Evolutionary conservation across 805 yeast species (phyloP), one percentile per base, ranked within the genome.

Genomic region (Wickerhamiella nectarea): DNA sequence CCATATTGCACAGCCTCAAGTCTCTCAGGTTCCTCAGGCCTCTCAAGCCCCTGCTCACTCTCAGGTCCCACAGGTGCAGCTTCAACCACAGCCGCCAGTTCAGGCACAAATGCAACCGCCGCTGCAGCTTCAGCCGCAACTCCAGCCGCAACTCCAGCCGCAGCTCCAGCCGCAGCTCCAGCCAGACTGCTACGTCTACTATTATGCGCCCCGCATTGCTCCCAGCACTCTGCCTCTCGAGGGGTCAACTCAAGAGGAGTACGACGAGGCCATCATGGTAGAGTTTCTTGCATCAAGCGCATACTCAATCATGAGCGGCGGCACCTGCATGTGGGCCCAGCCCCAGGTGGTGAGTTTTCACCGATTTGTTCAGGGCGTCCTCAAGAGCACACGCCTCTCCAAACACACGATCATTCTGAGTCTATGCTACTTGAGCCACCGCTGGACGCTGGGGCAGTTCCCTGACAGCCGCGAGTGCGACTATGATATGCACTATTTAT

Each of bases 361-460:
- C 52, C 34, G 67, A 47, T 75, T 75, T 50, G 66, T 84, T 15
- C 69, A 71, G 44, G 72, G 79, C 34, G 87, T 89, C 2, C 66
- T 89, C 48, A 71, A 78, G 45, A 93, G 95, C 10, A 91, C 96
- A 3, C 75, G 97, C 52, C 67, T 89, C 52, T 94, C 96, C 24
- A 73, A 78, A 50, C 73, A 85, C 2, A 81, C 97, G 14, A 71
- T 91, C 34, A 67, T 86, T 26, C 68, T 87, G 55, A 78, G 94
- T 15, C 67, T 86, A 55, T 83, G 84, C 52, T 85, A 82, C 57
- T 65, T 87, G 55, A 74, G 81, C 53, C 80, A 80, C 56, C 69
- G 81, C 48, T 65, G 63, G 54, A 66, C 59, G 33, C 53, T 65
- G 53, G 66, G 69, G 46, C 61, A 65, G 33, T 40, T 51, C 6